These are phyloP conservation scores for Exophiala xenobiotica DNA, from an alignment of 2,329 filamentous ascomycete species.

Conservation along the genomic window DNA sequence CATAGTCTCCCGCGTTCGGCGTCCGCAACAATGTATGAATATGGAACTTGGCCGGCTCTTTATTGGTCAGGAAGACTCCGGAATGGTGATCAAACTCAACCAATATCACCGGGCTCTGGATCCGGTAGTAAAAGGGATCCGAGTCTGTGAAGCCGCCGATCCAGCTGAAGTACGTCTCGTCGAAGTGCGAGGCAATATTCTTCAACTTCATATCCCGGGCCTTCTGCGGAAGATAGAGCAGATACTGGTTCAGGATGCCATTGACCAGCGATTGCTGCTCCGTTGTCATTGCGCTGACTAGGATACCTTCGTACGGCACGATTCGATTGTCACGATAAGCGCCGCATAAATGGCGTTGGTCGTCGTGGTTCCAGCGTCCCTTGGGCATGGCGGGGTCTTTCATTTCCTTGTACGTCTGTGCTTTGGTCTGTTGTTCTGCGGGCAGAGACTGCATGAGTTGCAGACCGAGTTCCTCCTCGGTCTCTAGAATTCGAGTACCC, in stretches of 20 bases:
- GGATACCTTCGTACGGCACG: slow-evolving; percentile 70
- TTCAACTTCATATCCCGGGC: slow-evolving; percentile 57
- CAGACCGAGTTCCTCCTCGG: slow-evolving; percentile 65
- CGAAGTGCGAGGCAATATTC: slow-evolving; percentile 56
- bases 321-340: slow-evolving; percentile 76
- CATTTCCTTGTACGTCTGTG: slow-evolving; percentile 60
- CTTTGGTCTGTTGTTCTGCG: slow-evolving; percentile 46
- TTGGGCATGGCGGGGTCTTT: slow-evolving; percentile 64
- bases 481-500: slow-evolving; percentile 65
- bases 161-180: slow-evolving; percentile 79
- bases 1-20: slow-evolving; percentile 76
- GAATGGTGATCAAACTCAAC: slow-evolving; percentile 79
- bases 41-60: slow-evolving; percentile 73
- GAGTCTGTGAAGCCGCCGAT: slow-evolving; percentile 65
- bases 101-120: slow-evolving; percentile 73
- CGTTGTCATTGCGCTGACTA: slow-evolving; percentile 50
- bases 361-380: slow-evolving; percentile 73
- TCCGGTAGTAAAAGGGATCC: slow-evolving; percentile 74
- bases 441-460: slow-evolving; percentile 66
- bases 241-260: slow-evolving; percentile 62
- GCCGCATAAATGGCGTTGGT: slow-evolving; percentile 75
- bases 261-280: slow-evolving; percentile 57
- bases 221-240: slow-evolving; percentile 63
- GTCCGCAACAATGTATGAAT: slow-evolving; percentile 72
- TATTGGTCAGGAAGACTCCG: slow-evolving; percentile 73